A percentile compares a stretch with the other conserved stretches of the same genome.
phyloP scores from a whole-genome alignment of 2,329 filamentous ascomycete species.

The Exophiala sp. region DNA sequence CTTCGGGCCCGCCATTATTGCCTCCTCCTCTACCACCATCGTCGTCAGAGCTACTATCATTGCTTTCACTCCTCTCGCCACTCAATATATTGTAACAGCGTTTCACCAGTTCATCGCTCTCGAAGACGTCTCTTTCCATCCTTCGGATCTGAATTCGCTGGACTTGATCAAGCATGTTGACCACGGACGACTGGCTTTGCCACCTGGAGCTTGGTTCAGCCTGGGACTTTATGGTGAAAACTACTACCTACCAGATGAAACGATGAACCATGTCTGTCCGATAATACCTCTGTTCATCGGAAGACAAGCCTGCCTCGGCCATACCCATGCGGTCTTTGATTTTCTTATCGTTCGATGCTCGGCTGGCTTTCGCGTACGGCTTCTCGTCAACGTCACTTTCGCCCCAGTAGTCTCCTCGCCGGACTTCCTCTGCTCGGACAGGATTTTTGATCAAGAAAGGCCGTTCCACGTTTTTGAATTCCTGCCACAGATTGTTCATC shows the following conservation, averaged over 20 bases:
- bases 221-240: background rate
- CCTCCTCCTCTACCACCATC: constrained; percentile 10
- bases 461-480: constrained; percentile 25
- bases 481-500: constrained; percentile 21
- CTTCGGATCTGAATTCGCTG: constrained; percentile 26
- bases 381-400: constrained; percentile 21
- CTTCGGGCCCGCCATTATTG: background rate
- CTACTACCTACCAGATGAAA: constrained; percentile 19
- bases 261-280: constrained; percentile 22
- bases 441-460: constrained; percentile 22
- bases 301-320: constrained; percentile 17
- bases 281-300: constrained; percentile 22
- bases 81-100: constrained; percentile 9
- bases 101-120: constrained; percentile 22
- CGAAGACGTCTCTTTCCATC: constrained; percentile 24
- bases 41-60: constrained; percentile 3
- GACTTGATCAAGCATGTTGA: constrained; percentile 19
- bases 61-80: constrained; percentile 13
- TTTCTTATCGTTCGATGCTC: constrained; percentile 2
- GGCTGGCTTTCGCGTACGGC: constrained; percentile 2
- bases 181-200: constrained; percentile 18
- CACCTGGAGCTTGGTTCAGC: constrained; percentile 8
- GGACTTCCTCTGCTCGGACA: constrained; percentile 14
- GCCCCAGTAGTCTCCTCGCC: constrained; percentile 19
- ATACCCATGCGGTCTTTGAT: constrained; percentile 18